Percentiles rank a stretch among this genome's conserved stretches.
These are phyloP conservation scores for Poronia punctata DNA, from an alignment of 495 filamentous ascomycete species.

Conservation along the genomic window DNA sequence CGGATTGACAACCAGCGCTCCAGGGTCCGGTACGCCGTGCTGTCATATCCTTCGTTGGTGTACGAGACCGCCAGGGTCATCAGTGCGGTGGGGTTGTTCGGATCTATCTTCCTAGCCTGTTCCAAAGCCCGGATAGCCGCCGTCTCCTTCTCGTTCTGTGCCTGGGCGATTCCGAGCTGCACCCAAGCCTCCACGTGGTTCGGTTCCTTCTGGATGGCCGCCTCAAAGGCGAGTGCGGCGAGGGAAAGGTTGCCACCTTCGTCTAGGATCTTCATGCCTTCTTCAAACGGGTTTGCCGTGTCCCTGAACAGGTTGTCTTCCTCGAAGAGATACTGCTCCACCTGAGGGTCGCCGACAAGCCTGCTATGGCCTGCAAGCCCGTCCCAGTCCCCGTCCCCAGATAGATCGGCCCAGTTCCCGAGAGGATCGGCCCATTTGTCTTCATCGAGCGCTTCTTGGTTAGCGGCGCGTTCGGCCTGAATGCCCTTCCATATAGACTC, in stretches of 20 bases:
- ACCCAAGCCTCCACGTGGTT: conserved; percentile 89
- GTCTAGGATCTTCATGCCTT: conserved; percentile 84
- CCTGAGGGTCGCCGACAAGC: conserved; percentile 58
- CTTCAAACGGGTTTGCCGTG: conserved; percentile 73
- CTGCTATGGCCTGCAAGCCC: conserved; percentile 46
- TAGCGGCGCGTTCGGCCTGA: conserved; percentile 68
- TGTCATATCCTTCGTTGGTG: conserved; percentile 98
- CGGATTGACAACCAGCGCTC: conserved; percentile 93
- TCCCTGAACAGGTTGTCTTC: conserved; percentile 80
- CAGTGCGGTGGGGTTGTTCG: conserved; percentile 76
- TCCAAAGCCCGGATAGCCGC: conserved; percentile 97
- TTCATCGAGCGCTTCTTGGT: conserved; percentile 63
- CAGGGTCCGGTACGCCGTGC: conserved; percentile 89
- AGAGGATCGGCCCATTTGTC: conserved; percentile 56
- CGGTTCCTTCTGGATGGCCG: conserved; percentile 83
- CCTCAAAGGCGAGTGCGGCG: conserved; percentile 94
- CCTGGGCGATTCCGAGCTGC: conserved; percentile 81
- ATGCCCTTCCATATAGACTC: conserved; percentile 84
- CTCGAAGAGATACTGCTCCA: conserved; percentile 92
- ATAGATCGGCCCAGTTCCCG: conserved; percentile 67
- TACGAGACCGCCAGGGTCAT: conserved; percentile 98
- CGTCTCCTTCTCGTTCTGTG: conserved; percentile 96
- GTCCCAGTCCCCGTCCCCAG: conserved; percentile 38
- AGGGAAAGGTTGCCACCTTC: conserved; percentile 90
- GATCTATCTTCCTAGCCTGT: conserved; percentile 80